Evolutionary conservation across 2,329 filamentous ascomycete genomes (phyloP), one percentile per base, ranked within the genome.

Genomic region (Fusarium abutilonis): DNA sequence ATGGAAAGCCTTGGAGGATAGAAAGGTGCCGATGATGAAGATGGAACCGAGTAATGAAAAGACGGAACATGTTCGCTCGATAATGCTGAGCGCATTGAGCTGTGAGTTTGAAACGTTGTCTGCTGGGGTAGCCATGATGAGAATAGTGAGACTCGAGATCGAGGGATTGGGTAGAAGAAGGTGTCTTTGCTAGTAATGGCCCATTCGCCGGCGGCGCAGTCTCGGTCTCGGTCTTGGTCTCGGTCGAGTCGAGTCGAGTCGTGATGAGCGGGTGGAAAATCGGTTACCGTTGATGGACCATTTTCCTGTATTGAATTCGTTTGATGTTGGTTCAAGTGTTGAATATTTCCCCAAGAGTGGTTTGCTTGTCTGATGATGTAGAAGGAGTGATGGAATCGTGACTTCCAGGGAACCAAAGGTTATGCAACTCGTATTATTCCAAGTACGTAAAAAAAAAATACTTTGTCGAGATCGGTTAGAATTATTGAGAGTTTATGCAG

Each of bases 1-100:
- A 70, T 90, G 89, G 72, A 95, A 95, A 6, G 83, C 82, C 14
- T 81, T 82, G 29, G 88, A 91, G n/a, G 76, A 74, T 28, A 84
- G 76, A 71, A 93, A 95, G 4, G 90, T 93, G 52, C 80, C 67
- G 50, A 94, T 86, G 70, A 93, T 89, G 72, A 93, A 86, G 29
- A 88, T 67, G 39, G 88, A 90, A 53, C 90, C 91, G 2, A 89
- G 47, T 1, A 95, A 74, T 1, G 91, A 94, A 39, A 93, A 75
- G 8, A 87, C 81, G 0, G 91, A 93, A 70, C 87, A 86, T 14
- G 83, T 78, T 44, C 91, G 83, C 74, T 92, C 90, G 43, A 90
- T 83, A 52, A 83, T 75, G 60, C 79, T 84, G 63, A 93, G 82
- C 40, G 82, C 81, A 31, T 77, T 68, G 47, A 88, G 75, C 69